These are phyloP conservation scores for Lolium rigidum DNA, from an alignment of 176 grass and related monocot species.

Conservation along the genomic window DNA sequence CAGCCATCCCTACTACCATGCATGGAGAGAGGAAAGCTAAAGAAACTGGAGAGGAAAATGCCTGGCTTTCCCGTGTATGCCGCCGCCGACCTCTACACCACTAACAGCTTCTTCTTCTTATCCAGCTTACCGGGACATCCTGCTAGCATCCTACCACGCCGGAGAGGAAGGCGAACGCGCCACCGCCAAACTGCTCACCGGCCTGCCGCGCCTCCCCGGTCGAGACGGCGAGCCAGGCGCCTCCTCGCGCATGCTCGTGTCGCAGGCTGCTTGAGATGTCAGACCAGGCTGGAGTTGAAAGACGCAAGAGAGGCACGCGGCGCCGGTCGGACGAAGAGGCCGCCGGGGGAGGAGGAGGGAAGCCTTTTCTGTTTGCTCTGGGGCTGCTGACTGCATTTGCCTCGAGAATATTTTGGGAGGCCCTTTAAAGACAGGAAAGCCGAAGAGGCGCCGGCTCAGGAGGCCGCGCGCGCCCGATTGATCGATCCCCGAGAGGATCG, in stretches of 20 bases:
- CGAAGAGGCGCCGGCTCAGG: constrained; percentile 45
- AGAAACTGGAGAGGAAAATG: constrained; percentile 63
- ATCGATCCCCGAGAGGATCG: background rate
- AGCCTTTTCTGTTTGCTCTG: background rate
- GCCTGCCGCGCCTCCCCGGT: background rate
- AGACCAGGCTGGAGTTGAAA: background rate
- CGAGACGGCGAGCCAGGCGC: background rate
- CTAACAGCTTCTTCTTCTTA: background rate
- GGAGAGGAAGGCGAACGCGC: background rate
- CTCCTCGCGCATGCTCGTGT: constrained; percentile 30
- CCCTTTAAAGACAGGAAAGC: constrained; percentile 38
- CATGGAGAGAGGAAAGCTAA: constrained; percentile 73
- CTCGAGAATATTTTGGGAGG: constrained; percentile 51
- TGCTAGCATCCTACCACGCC: background rate
- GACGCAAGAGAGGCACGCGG: too few relatives aligned
- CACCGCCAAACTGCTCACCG: background rate
- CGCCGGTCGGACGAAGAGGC: background rate
- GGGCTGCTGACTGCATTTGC: background rate
- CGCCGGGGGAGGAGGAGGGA: background rate
- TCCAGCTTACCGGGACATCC: background rate
- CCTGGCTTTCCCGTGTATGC: constrained; percentile 99
- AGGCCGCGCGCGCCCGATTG: background rate
- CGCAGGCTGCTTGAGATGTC: background rate
- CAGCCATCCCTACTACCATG: constrained; percentile 7
- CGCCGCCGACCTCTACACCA: constrained; percentile 51